phyloP scores from a whole-genome alignment of 306 rosid genomes.

The Gynostemma pentaphyllum region DNA sequence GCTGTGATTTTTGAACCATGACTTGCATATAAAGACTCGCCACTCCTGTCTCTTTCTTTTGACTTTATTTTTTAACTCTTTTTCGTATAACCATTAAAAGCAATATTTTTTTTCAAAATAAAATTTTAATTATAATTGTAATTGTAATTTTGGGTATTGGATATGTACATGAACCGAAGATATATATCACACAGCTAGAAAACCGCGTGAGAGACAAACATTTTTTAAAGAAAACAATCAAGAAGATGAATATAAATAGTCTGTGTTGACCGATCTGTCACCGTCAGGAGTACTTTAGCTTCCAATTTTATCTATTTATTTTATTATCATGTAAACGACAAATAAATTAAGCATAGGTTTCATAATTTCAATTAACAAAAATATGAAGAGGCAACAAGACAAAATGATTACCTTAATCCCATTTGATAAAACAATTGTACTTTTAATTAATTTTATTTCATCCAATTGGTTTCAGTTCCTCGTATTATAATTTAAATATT shows the following conservation, averaged over 20 bases:
- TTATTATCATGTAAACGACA: not conserved
- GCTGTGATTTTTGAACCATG: not conserved
- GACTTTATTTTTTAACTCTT: not conserved
- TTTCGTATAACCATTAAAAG: not conserved
- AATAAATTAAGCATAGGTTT: not conserved
- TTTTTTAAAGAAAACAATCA: not conserved
- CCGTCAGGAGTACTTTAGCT: conserved; percentile 2
- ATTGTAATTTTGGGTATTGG: too few relatives aligned
- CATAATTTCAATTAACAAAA: not conserved
- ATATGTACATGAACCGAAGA: not conserved
- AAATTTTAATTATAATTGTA: too few relatives aligned
- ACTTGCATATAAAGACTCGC: conserved; percentile 7
- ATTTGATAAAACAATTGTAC: too few relatives aligned
- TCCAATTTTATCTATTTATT: not conserved
- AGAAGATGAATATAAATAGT: not conserved
- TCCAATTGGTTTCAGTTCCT: too few relatives aligned
- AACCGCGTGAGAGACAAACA: not conserved
- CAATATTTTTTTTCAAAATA: too few relatives aligned
- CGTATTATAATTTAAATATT: too few relatives aligned
- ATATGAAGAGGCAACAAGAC: not conserved
- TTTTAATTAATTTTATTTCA: too few relatives aligned
- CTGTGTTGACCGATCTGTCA: conserved; percentile 7
- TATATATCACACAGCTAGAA: conserved; percentile 9
- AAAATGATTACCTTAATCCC: conserved; percentile 2
- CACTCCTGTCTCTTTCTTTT: not conserved